Evolutionary conservation across 441 rosid genomes (phyloP).

Genomic region (Aquilaria agallochum): DNA sequence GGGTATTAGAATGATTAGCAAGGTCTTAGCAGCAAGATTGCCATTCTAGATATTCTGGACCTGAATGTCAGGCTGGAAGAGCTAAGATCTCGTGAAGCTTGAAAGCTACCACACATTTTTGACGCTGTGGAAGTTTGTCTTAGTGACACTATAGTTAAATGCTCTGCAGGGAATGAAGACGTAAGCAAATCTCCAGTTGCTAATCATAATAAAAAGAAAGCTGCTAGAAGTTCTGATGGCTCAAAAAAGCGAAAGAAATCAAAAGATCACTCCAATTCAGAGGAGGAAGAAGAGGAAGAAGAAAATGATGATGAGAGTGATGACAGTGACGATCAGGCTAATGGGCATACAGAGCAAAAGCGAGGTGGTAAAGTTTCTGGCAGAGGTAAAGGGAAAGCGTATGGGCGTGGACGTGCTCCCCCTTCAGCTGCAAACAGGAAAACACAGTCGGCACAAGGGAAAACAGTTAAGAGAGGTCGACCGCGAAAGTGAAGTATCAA

Average conservation of each 20-base stretch:
- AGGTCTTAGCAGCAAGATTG: no score
- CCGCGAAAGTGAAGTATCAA: conserved; percentile 46
- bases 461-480: conserved; percentile 71
- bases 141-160: background rate
- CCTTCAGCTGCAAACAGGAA: conserved; percentile 31
- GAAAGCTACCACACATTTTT: background rate
- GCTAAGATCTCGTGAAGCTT: background rate
- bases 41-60: no score
- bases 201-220: conserved; percentile 42
- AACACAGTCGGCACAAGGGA: conserved; percentile 32
- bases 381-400: conserved; percentile 35
- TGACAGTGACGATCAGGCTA: conserved; percentile 41
- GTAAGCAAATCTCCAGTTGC: conserved; percentile 31
- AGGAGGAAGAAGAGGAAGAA: conserved; percentile 56
- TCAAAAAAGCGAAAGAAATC: conserved; percentile 66
- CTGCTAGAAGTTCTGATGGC: conserved; percentile 31
- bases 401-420: conserved; percentile 38
- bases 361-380: conserved; percentile 33
- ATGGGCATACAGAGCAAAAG: conserved; percentile 35
- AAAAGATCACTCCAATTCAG: conserved; percentile 60
- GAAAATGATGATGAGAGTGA: conserved; percentile 44
- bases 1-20: no score
- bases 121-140: conserved; percentile 4
- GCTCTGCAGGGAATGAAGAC: conserved; percentile 29
- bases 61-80: background rate